phyloP scores from a whole-genome alignment of 805 yeast genomes.

The Wickerhamomyces mucosus region DNA sequence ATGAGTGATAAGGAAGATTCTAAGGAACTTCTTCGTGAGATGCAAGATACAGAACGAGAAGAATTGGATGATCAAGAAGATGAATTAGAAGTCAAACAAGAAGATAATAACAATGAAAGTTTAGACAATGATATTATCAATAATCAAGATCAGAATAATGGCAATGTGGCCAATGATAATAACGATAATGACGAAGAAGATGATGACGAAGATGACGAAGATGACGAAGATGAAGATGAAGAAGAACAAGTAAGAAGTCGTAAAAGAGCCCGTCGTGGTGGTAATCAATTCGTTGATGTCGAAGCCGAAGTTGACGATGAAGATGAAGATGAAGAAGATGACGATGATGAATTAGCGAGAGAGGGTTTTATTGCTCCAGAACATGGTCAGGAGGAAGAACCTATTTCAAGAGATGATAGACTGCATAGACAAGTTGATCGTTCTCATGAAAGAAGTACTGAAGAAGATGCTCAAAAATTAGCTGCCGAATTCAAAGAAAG shows the following conservation, averaged over 20 bases:
- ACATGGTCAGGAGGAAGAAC: constrained; percentile 50
- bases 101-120: constrained; percentile 5
- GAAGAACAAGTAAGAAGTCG: constrained; percentile 37
- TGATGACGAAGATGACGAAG: constrained; percentile 30
- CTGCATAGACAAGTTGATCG: constrained; percentile 88
- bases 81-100: constrained; percentile 6
- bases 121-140: constrained; percentile 24
- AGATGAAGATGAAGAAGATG: constrained; percentile 95
- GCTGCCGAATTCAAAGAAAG: constrained; percentile 89
- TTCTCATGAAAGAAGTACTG: constrained; percentile 75
- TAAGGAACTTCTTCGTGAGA: constrained; percentile 15
- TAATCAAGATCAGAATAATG: constrained; percentile 9
- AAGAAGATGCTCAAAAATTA: constrained; percentile 88
- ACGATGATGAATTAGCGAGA: constrained; percentile 75
- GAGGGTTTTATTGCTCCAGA: constrained; percentile 80
- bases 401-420: constrained; percentile 51
- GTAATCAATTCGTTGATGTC: constrained; percentile 86
- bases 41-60: constrained; percentile 15
- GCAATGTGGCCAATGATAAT: constrained; percentile 24
- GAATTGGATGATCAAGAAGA: constrained; percentile 15
- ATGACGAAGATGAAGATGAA: constrained; percentile 39
- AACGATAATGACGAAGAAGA: constrained; percentile 21
- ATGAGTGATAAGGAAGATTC: constrained; percentile 19
- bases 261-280: constrained; percentile 36
- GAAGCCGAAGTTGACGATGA: constrained; percentile 99